Conservation (phyloP, 202 grass and related monocot genomes). For the Setaria viridis region DNA sequence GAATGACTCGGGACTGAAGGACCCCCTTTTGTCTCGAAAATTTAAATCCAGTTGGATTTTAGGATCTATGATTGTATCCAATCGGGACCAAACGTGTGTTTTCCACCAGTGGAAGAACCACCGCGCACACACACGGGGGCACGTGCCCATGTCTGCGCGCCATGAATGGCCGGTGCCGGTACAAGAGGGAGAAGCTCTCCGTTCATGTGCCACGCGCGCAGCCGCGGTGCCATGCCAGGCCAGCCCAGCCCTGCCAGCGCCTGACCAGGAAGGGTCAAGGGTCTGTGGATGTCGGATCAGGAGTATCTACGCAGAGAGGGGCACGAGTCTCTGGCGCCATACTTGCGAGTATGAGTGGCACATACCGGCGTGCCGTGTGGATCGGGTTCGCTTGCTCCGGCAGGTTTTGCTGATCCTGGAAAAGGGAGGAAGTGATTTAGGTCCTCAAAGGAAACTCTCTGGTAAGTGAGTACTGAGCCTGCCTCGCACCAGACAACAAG, state of each 20-base stretch:
- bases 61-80: no score
- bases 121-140: background rate
- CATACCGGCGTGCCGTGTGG: no score
- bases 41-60: no score
- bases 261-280: background rate
- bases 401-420: no score
- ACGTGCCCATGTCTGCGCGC: conserved; percentile 18
- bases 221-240: background rate
- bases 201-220: background rate
- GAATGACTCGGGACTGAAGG: no score
- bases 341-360: background rate
- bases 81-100: no score
- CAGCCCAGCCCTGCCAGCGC: background rate
- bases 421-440: no score
- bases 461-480: no score
- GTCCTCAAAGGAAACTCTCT: no score
- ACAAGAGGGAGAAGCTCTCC: background rate
- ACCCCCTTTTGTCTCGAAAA: no score
- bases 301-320: background rate
- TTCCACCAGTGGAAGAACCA: background rate
- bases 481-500: no score
- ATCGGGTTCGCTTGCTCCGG: no score
- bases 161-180: conserved; percentile 8
- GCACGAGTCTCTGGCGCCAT: background rate
- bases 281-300: background rate